Percentiles rank a stretch among this genome's conserved stretches.
Conservation (phyloP, 768 basidiomycete species). For the Tubosaeta sp. region DNA sequence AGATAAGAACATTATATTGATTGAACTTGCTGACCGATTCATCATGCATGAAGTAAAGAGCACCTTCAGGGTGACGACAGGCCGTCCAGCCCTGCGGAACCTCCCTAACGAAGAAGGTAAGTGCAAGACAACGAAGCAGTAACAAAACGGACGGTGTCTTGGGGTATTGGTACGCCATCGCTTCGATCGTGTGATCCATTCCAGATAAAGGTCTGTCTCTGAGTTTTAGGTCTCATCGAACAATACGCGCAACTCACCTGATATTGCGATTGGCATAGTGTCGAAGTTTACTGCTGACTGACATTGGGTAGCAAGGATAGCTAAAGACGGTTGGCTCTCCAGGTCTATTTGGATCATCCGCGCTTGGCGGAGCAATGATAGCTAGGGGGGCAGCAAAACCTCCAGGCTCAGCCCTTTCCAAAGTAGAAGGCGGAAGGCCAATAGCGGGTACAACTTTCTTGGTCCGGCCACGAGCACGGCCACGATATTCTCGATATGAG, state of each 20-base stretch:
- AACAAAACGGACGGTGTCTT: slow-evolving; percentile 17
- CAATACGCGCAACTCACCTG: slow-evolving; percentile 5
- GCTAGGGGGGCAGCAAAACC: background rate
- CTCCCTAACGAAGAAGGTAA: slow-evolving; percentile 3
- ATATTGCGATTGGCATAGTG: slow-evolving; percentile 3
- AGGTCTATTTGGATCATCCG: slow-evolving; percentile 3
- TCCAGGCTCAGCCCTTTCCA: background rate
- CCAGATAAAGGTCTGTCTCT: slow-evolving; percentile 6
- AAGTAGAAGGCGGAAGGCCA: background rate
- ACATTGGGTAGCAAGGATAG: slow-evolving; percentile 15
- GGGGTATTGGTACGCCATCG: slow-evolving; percentile 17
- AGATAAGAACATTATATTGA: background rate
- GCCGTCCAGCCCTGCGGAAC: slow-evolving; percentile 41
- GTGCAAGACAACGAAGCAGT: background rate
- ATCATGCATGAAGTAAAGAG: slow-evolving; percentile 49
- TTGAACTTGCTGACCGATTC: slow-evolving; percentile 35
- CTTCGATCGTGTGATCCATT: slow-evolving; percentile 7
- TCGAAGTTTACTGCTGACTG: slow-evolving; percentile 6
- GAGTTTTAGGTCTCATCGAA: background rate
- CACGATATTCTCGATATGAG: slow-evolving; percentile 21
- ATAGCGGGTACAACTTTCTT: background rate
- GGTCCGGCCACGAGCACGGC: slow-evolving; percentile 8
- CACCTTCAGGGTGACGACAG: slow-evolving; percentile 57
- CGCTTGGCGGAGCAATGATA: slow-evolving; percentile 5
- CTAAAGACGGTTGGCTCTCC: background rate